phyloP scores from a whole-genome alignment of 2,329 filamentous ascomycete genomes.

The Trichoderma sp. region DNA sequence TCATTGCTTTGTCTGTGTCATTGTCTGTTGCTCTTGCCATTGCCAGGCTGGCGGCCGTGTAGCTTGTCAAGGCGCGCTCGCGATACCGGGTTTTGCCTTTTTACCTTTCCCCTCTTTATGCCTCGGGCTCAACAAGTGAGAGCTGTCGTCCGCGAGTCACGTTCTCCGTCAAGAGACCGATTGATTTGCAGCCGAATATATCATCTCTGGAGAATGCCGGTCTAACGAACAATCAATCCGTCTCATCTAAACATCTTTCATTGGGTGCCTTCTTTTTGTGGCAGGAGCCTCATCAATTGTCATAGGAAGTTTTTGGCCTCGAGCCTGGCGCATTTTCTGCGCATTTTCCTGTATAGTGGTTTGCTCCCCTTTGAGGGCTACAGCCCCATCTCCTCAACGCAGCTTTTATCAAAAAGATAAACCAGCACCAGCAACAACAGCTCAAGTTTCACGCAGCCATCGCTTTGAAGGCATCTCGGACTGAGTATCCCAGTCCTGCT shows the following conservation, averaged over 20 bases:
- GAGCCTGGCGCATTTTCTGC: not conserved
- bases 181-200: not conserved
- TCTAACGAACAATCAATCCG: not conserved
- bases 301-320: not conserved
- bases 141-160: not conserved
- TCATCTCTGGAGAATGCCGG: not conserved
- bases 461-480: not conserved
- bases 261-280: not conserved
- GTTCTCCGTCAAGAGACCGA: constrained; percentile 2
- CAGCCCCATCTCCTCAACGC: not conserved
- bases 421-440: not conserved
- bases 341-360: not conserved
- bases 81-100: not conserved
- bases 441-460: not conserved
- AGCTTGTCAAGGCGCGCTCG: constrained; percentile 15
- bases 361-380: not conserved
- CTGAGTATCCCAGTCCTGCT: not conserved
- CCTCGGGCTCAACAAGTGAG: constrained; percentile 1
- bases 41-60: constrained; percentile 4
- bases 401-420: not conserved
- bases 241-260: not conserved
- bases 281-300: not conserved
- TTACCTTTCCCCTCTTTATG: constrained; percentile 10
- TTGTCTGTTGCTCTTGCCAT: not conserved
- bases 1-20: not conserved